Conservation (phyloP, 495 filamentous ascomycete species). For the Annulohypoxylon moriforme region DNA sequence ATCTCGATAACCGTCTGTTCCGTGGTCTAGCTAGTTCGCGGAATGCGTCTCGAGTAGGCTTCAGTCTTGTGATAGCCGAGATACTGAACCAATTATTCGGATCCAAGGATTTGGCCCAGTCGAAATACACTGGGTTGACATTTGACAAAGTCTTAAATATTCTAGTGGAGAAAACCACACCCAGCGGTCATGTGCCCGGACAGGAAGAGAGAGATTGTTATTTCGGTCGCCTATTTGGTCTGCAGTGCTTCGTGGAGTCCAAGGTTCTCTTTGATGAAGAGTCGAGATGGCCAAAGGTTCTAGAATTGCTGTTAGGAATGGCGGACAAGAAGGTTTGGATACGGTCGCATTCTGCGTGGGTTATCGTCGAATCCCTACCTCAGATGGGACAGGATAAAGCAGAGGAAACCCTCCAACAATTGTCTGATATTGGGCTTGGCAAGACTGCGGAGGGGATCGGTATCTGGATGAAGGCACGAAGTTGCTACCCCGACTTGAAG, state of each 20-base stretch:
- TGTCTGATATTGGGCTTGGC: conserved; percentile 71
- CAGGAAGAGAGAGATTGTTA: conserved; percentile 87
- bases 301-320: conserved; percentile 69
- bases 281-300: conserved; percentile 69
- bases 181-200: conserved; percentile 71
- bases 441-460: conserved; percentile 88
- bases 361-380: conserved; percentile 65
- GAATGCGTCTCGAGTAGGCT: conserved; percentile 91
- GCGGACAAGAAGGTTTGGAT: conserved; percentile 83
- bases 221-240: conserved; percentile 86
- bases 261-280: conserved; percentile 71
- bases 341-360: conserved; percentile 84
- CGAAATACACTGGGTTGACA: conserved; percentile 61
- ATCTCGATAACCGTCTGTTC: conserved; percentile 75
- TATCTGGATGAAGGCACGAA: conserved; percentile 79
- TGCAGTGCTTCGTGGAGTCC: conserved; percentile 85
- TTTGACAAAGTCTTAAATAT: conserved; percentile 69
- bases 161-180: conserved; percentile 74
- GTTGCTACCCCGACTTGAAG: conserved; percentile 70
- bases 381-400: conserved; percentile 65
- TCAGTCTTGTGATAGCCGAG: conserved; percentile 89
- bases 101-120: conserved; percentile 51
- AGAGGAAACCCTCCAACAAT: conserved; percentile 68
- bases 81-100: conserved; percentile 73
- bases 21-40: conserved; percentile 89